Evolutionary conservation across 495 filamentous ascomycete genomes (phyloP).

Genomic region (Polyplosphaeria fusca): DNA sequence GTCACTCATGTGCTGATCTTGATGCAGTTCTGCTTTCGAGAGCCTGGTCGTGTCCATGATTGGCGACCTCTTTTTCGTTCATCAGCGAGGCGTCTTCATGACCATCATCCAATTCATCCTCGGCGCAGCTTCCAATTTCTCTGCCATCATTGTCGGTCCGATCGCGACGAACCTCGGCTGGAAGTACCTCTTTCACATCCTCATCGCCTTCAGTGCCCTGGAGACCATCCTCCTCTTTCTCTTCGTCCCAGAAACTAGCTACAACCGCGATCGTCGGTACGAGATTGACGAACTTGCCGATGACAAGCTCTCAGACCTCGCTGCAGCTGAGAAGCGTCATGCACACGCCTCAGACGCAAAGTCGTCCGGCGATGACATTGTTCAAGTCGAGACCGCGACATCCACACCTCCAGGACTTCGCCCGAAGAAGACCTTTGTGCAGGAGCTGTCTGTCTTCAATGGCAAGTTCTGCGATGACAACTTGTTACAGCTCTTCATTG

Average conservation of each 20-base stretch:
- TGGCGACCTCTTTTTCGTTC: constrained; percentile 34
- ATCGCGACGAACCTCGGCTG: constrained; percentile 32
- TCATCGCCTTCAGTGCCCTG: constrained; percentile 23
- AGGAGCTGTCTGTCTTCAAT: constrained; percentile 27
- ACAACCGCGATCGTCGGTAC: constrained; percentile 30
- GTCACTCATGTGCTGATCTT: background rate
- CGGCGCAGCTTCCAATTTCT: constrained; percentile 30
- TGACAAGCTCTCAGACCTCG: constrained; percentile 23
- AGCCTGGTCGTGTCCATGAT: constrained; percentile 27
- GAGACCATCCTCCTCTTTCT: constrained; percentile 23
- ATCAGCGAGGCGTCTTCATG: constrained; percentile 30
- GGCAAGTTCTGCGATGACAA: constrained; percentile 30
- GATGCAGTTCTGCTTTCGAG: constrained; percentile 28
- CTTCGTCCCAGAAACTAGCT: constrained; percentile 33
- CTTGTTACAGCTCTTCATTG: constrained; percentile 31
- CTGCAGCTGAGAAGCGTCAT: constrained; percentile 23
- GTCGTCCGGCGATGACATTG: background rate
- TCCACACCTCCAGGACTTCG: constrained; percentile 6
- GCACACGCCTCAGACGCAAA: background rate
- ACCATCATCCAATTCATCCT: constrained; percentile 31
- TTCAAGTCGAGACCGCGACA: constrained; percentile 8
- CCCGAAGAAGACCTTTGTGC: constrained; percentile 32
- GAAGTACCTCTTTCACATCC: constrained; percentile 35
- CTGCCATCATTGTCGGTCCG: constrained; percentile 29
- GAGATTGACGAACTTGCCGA: constrained; percentile 29